Evolutionary conservation across 208 protist genomes (phyloP).

Genomic region (Trichomonas gallinae): DNA sequence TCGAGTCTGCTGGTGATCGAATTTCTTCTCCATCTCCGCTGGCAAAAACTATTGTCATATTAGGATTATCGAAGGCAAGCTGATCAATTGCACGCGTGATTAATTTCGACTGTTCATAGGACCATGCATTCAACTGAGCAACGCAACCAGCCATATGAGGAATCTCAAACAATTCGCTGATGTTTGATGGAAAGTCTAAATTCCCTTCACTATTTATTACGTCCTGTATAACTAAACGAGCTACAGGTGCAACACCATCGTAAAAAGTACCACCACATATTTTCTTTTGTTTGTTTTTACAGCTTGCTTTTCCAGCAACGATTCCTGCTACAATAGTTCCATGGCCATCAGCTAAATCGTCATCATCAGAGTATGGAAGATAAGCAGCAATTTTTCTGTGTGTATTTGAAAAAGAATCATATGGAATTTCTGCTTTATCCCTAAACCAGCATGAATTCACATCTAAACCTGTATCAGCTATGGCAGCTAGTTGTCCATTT

Average conservation of each 20-base stretch:
- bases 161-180: background rate
- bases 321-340: background rate
- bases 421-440: background rate
- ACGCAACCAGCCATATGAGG: background rate
- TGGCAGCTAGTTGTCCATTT: background rate
- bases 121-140: background rate
- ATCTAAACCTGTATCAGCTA: background rate
- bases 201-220: background rate
- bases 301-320: background rate
- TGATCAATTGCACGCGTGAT: background rate
- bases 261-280: background rate
- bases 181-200: background rate
- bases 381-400: background rate
- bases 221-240: background rate
- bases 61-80: background rate
- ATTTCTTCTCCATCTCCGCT: background rate
- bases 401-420: background rate
- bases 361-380: background rate
- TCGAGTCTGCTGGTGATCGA: background rate
- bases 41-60: background rate
- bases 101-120: background rate
- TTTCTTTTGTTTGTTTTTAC: background rate
- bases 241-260: background rate
- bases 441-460: background rate
- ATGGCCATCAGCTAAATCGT: background rate